Evolutionary conservation across 2,329 filamentous ascomycete genomes (phyloP).

Genomic region (Scedosporium minutisporum): DNA sequence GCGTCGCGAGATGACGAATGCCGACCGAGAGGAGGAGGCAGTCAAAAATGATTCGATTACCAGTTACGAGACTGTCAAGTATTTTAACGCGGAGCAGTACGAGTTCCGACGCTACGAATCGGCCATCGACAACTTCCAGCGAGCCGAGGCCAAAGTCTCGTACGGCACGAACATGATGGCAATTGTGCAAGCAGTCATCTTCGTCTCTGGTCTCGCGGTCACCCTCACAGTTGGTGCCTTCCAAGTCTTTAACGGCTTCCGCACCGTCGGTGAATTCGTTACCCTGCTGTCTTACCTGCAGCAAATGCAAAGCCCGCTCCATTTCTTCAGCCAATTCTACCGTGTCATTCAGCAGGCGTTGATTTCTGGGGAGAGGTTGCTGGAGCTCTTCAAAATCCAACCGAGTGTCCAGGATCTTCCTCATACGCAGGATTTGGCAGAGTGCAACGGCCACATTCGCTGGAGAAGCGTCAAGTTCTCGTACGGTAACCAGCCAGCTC

Average conservation of each 20-base stretch:
- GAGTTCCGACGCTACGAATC: constrained; percentile 65
- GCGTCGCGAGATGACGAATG: constrained; percentile 87
- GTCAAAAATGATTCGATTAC: constrained; percentile 98
- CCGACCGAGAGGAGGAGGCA: constrained; percentile 87
- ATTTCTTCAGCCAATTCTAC: constrained; percentile 92
- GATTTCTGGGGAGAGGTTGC: constrained; percentile 91
- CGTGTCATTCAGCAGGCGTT: constrained; percentile 90
- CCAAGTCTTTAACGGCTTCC: constrained; percentile 59
- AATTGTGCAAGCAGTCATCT: constrained; percentile 69
- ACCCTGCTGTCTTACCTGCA: constrained; percentile 66
- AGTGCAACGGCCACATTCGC: constrained; percentile 70
- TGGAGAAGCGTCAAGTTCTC: constrained; percentile 88
- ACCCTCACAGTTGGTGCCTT: constrained; percentile 67
- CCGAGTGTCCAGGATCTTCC: constrained; percentile 79
- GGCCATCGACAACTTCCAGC: constrained; percentile 63
- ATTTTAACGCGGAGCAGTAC: constrained; percentile 76
- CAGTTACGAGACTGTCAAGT: constrained; percentile 93
- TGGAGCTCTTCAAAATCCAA: constrained; percentile 93
- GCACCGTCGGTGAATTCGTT: constrained; percentile 62
- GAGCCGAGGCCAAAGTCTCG: constrained; percentile 65
- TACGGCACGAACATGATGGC: constrained; percentile 73
- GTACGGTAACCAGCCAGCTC: constrained; percentile 68
- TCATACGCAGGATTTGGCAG: constrained; percentile 49
- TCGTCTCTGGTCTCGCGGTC: constrained; percentile 65
- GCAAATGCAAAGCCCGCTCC: constrained; percentile 70